Conservation (phyloP, 768 basidiomycete genomes). For the Boletales sp. region DNA sequence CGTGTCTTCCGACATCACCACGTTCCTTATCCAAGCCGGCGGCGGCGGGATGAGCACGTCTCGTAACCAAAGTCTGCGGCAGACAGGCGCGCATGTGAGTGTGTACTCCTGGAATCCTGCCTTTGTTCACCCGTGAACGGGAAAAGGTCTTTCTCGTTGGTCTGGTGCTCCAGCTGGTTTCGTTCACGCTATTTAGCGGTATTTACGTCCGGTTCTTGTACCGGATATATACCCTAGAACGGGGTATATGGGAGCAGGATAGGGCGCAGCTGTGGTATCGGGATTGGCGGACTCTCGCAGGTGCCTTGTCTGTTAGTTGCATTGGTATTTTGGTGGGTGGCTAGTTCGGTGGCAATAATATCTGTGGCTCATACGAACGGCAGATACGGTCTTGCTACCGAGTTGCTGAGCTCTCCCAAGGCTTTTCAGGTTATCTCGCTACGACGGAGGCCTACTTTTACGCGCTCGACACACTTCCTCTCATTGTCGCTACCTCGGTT, state of each 20-base stretch:
- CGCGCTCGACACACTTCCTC: slow-evolving; percentile 61
- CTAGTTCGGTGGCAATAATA: not conserved
- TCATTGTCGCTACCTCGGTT: slow-evolving; percentile 54
- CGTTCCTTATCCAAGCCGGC: slow-evolving; percentile 61
- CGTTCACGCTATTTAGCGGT: slow-evolving; percentile 46
- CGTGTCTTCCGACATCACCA: slow-evolving; percentile 58
- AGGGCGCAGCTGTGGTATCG: slow-evolving; percentile 41
- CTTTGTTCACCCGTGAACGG: slow-evolving; percentile 33
- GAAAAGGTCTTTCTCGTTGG: slow-evolving; percentile 56
- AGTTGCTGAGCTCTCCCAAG: slow-evolving; percentile 58
- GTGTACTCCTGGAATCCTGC: not conserved
- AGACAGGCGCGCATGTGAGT: slow-evolving; percentile 37
- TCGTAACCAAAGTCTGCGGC: slow-evolving; percentile 8
- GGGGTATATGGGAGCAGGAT: slow-evolving; percentile 38
- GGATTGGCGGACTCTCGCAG: slow-evolving; percentile 59
- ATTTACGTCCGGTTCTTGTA: slow-evolving; percentile 48
- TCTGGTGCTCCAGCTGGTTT: slow-evolving; percentile 51
- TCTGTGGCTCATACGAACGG: not conserved
- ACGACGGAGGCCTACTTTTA: slow-evolving; percentile 64
- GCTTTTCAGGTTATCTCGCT: slow-evolving; percentile 55
- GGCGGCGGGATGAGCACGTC: slow-evolving; percentile 6
- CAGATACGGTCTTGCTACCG: slow-evolving; percentile 66
- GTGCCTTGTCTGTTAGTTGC: slow-evolving; percentile 51
- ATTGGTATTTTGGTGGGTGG: slow-evolving; percentile 57
- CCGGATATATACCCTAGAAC: slow-evolving; percentile 38